A percentile compares a stretch with the other conserved stretches of the same genome.
Evolutionary conservation across 805 yeast species (phyloP).

Genomic region (Candida montana): DNA sequence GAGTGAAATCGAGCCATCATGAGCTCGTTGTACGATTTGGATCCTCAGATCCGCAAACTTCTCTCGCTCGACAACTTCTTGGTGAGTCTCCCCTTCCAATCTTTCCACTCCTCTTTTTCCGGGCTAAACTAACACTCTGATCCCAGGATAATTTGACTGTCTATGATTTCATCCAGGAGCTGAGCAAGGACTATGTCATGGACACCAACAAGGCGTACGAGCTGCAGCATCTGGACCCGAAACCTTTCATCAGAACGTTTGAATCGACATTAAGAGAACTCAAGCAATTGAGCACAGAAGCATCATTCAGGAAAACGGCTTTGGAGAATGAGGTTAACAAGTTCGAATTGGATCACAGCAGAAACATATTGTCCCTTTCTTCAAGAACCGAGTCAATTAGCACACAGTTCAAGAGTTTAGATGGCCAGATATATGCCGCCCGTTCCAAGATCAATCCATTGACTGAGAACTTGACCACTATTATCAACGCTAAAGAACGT

Average conservation of each 20-base stretch:
- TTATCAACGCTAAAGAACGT: slow-evolving; percentile 68
- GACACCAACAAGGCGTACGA: slow-evolving; percentile 31
- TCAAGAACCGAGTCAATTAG: slow-evolving; percentile 42
- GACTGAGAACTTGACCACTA: slow-evolving; percentile 60
- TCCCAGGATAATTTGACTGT: slow-evolving; percentile 57
- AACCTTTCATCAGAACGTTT: slow-evolving; percentile 90
- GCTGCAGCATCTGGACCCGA: slow-evolving; percentile 58
- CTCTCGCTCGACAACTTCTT: slow-evolving; percentile 59
- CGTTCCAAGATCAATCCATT: slow-evolving; percentile 60
- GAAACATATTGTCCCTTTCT: slow-evolving; percentile 54
- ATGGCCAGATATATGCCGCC: slow-evolving; percentile 48
- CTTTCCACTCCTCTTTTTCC: background rate
- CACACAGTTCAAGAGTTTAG: slow-evolving; percentile 45
- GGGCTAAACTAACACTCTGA: slow-evolving; percentile 1
- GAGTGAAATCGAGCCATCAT: no score
- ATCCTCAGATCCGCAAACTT: slow-evolving; percentile 53
- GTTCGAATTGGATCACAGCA: slow-evolving; percentile 62
- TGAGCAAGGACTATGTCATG: slow-evolving; percentile 61
- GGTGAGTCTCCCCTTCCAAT: slow-evolving; percentile 13
- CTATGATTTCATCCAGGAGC: slow-evolving; percentile 73
- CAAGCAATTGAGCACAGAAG: slow-evolving; percentile 52
- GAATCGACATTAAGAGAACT: slow-evolving; percentile 78
- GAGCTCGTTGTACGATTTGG: slow-evolving; percentile 52
- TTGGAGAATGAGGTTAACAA: slow-evolving; percentile 53
- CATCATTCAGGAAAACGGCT: slow-evolving; percentile 43